These are phyloP conservation scores for Discostella stelligeroides DNA, from an alignment of 108 stramenopile species.

Conservation along the genomic window DNA sequence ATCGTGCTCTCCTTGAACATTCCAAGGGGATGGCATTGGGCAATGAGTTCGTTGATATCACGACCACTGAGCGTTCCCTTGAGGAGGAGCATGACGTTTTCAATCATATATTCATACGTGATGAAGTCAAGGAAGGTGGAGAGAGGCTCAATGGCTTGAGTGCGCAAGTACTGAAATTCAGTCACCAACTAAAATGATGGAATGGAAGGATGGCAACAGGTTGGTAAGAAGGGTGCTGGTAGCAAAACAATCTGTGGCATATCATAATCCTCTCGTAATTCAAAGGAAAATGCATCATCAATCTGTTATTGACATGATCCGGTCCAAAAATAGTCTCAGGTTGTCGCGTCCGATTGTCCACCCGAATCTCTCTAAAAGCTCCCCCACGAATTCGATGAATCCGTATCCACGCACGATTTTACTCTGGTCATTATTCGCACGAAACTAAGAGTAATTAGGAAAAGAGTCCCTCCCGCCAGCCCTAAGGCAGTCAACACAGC, in stretches of 20 bases:
- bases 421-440: too few species aligned
- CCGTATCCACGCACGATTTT: too few species aligned
- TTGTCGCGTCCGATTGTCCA: too few species aligned
- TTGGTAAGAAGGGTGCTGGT: not conserved
- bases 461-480: not conserved
- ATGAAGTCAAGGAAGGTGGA: conserved; percentile 98
- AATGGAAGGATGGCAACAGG: not conserved
- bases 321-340: too few species aligned
- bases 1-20: conserved; percentile 97
- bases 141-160: conserved; percentile 96
- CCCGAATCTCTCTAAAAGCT: too few species aligned
- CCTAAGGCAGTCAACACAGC: too few species aligned
- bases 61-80: conserved; percentile 95
- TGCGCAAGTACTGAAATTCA: conserved; percentile 97
- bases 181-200: conserved; percentile 77
- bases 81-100: conserved; percentile 98
- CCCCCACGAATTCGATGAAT: too few species aligned
- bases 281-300: too few species aligned
- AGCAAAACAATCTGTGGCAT: too few species aligned
- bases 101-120: conserved; percentile 99
- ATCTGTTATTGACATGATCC: too few species aligned
- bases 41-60: conserved; percentile 95
- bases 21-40: conserved; percentile 98
- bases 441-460: too few species aligned
- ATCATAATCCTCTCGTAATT: too few species aligned